These are phyloP conservation scores for Blastocystis sp. DNA, from an alignment of 352 stramenopile species.

Conservation along the genomic window DNA sequence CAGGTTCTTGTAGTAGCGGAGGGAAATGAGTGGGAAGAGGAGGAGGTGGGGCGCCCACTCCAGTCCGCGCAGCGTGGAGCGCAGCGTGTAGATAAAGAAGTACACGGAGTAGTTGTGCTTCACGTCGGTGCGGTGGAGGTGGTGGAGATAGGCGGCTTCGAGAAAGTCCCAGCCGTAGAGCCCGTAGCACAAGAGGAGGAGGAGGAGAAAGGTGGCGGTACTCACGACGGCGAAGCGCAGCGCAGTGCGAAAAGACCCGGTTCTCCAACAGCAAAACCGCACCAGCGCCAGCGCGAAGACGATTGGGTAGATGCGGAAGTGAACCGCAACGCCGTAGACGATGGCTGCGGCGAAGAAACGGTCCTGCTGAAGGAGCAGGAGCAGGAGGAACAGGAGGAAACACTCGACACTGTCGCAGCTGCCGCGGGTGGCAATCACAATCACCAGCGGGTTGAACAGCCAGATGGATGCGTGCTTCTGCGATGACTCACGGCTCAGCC, in stretches of 20 bases:
- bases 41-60: background rate
- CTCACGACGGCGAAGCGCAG: background rate
- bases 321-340: slow-evolving; percentile 27
- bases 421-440: slow-evolving; percentile 9
- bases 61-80: too few species aligned
- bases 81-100: slow-evolving; percentile 16
- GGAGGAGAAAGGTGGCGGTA: background rate
- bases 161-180: background rate
- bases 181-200: background rate
- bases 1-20: background rate
- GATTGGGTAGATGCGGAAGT: slow-evolving; percentile 31
- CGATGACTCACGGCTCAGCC: background rate
- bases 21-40: slow-evolving; percentile 19
- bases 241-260: background rate
- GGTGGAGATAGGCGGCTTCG: background rate
- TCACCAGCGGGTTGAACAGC: slow-evolving; percentile 42
- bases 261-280: background rate
- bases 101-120: slow-evolving; percentile 43
- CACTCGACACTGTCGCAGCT: slow-evolving; percentile 14
- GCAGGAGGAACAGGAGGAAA: background rate
- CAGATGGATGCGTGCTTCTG: slow-evolving; percentile 5
- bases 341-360: background rate
- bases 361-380: background rate
- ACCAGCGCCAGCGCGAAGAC: slow-evolving; percentile 22
- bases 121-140: background rate